Conservation (phyloP, 2,329 filamentous ascomycete species). For the Westerdykella aurantiaca region DNA sequence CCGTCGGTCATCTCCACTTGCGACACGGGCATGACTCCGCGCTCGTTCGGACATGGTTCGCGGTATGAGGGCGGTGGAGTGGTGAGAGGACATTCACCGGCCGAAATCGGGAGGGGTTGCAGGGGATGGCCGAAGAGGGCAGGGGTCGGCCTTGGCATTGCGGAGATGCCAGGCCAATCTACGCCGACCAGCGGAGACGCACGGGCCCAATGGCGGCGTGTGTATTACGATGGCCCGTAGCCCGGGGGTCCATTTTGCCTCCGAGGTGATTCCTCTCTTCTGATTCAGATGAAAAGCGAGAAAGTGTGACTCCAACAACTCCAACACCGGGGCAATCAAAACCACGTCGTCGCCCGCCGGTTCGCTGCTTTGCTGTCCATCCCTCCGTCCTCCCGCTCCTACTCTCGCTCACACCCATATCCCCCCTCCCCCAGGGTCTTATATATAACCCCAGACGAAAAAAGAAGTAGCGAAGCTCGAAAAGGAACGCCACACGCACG, state of each 20-base stretch:
- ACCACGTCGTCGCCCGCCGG: neutral
- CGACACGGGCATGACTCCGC: slow-evolving; percentile 25
- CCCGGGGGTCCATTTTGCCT: too few relatives aligned
- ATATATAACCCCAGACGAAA: slow-evolving; percentile 3
- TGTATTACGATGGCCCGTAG: too few relatives aligned
- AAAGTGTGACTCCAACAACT: too few relatives aligned
- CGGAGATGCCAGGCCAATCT: slow-evolving; percentile 1
- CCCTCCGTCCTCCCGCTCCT: slow-evolving; percentile 5
- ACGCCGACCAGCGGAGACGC: neutral
- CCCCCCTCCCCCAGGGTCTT: slow-evolving; percentile 3
- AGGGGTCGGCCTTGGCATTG: neutral
- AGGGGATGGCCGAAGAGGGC: neutral
- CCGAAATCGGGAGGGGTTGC: slow-evolving; percentile 8
- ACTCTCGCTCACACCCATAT: slow-evolving; percentile 5
- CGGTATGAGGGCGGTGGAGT: neutral
- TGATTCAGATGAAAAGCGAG: too few relatives aligned
- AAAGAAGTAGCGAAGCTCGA: too few relatives aligned
- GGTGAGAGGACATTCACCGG: neutral
- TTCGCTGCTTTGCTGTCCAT: slow-evolving; percentile 2
- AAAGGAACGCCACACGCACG: slow-evolving; percentile 5
- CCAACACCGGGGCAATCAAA: slow-evolving; percentile 5
- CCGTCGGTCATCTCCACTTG: slow-evolving; percentile 29
- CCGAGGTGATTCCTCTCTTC: too few relatives aligned
- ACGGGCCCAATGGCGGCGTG: too few relatives aligned
- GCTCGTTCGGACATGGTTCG: slow-evolving; percentile 4